Percentiles rank a stretch among this genome's conserved stretches.
Evolutionary conservation across 768 basidiomycete genomes (phyloP).

Genomic region (Trametes punicea): DNA sequence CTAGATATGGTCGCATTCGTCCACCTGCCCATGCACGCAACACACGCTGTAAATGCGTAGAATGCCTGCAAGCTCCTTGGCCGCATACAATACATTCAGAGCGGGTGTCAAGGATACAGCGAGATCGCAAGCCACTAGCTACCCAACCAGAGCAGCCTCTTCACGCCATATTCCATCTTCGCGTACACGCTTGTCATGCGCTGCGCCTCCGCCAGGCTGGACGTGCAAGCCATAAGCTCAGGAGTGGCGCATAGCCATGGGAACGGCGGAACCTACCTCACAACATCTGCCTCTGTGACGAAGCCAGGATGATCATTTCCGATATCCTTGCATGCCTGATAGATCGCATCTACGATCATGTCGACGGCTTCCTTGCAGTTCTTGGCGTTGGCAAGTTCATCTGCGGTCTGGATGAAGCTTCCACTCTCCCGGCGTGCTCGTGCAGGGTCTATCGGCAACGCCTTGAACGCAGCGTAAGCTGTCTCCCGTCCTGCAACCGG

Average conservation of each 20-base stretch:
- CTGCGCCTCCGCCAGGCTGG: conserved; percentile 78
- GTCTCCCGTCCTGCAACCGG: conserved; percentile 34
- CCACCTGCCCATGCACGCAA: not conserved
- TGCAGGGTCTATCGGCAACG: conserved; percentile 67
- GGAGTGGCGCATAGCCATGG: conserved; percentile 10
- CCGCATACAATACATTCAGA: conserved; percentile 2
- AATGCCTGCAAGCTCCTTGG: conserved; percentile 1
- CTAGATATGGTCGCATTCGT: not conserved
- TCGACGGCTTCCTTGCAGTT: conserved; percentile 79
- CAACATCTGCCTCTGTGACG: conserved; percentile 67
- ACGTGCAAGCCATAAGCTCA: conserved; percentile 15
- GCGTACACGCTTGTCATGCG: conserved; percentile 82
- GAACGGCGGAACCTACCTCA: conserved; percentile 53
- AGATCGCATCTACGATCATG: conserved; percentile 68
- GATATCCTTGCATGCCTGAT: conserved; percentile 60
- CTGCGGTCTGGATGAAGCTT: conserved; percentile 53
- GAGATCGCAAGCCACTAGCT: conserved; percentile 38
- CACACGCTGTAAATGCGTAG: conserved; percentile 2
- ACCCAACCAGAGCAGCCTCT: conserved; percentile 86
- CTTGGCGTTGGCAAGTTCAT: conserved; percentile 56
- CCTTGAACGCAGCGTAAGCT: conserved; percentile 75
- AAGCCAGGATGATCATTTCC: conserved; percentile 49
- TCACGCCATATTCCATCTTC: conserved; percentile 92
- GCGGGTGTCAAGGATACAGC: not conserved
- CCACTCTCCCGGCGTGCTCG: conserved; percentile 45